phyloP scores from a whole-genome alignment of 2,329 filamentous ascomycete genomes.

The Sordariomycetes sp. region DNA sequence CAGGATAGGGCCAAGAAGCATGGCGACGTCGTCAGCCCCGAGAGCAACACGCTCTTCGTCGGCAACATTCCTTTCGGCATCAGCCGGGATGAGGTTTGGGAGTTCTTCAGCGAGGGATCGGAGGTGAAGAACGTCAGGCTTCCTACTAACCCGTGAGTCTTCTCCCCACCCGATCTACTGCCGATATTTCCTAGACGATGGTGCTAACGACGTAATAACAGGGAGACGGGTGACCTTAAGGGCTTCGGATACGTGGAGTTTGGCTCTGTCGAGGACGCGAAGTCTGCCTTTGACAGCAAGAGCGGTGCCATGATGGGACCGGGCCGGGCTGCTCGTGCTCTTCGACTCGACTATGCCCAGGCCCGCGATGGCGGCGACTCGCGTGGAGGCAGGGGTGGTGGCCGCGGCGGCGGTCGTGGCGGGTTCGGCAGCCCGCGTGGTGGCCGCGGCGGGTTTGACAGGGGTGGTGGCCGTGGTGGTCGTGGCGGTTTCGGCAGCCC shows the following conservation, averaged over 20 bases:
- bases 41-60: constrained; percentile 80
- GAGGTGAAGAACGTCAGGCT: constrained; percentile 72
- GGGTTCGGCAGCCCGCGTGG: constrained; percentile 40
- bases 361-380: constrained; percentile 43
- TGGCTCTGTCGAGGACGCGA: constrained; percentile 71
- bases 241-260: constrained; percentile 90
- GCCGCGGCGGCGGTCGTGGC: constrained; percentile 43
- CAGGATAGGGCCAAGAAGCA: constrained; percentile 56
- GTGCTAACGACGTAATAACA: constrained; percentile 20
- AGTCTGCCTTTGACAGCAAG: constrained; percentile 58
- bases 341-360: constrained; percentile 75
- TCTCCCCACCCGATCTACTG: not conserved
- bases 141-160: constrained; percentile 65
- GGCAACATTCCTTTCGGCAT: constrained; percentile 83
- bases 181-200: constrained; percentile 8
- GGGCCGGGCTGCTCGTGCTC: constrained; percentile 59
- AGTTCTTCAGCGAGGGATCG: constrained; percentile 63
- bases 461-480: constrained; percentile 39
- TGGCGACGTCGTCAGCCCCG: constrained; percentile 70
- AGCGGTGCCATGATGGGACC: constrained; percentile 53
- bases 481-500: constrained; percentile 42
- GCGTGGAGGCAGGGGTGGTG: constrained; percentile 40
- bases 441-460: constrained; percentile 31
- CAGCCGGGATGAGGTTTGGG: constrained; percentile 63
- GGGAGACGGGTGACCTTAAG: constrained; percentile 75